Base-by-base conservation (phyloP, 129 eudicot genomes). In the Chrysanthemum makinoi region DNA sequence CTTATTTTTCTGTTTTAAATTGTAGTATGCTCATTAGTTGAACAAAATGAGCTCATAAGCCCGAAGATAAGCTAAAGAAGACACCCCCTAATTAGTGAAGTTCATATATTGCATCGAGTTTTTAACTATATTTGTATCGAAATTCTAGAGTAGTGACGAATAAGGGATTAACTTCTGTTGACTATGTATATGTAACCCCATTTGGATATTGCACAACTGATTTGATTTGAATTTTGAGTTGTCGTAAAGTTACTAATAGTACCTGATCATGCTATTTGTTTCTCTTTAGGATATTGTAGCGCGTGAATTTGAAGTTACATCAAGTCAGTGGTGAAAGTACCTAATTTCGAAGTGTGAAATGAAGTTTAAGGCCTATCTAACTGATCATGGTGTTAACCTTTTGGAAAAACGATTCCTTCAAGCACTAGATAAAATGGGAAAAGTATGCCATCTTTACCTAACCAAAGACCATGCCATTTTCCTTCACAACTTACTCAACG, bases 331-430 rank as follows among this genome's bases (percentile, higher is more conserved):
- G 46, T 39, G 46, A 39, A 39, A 39, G 46, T 39, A 39, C 10
- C 2, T 6, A 6, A 7, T 39, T 39, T 39, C 0, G 46, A 39
- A 39, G 46, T 39, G 46, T 7, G 61, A 50, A 50, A 94, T 94
- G 99, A 94, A 94, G 73, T 94, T 94, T 83, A 94, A 94, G 80
- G 99, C 99, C 16, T 86, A 83, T 79, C 83, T 94, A 46, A 89
- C 96, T 1, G 97, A 90, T 49, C 83, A 84, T 66, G 99, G 99
- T 17, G 83, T 87, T 52, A 80, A 72, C 73, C 93, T 94, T 14
- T 43, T 94, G 52, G 99, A 94, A 79, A 94, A 86, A 74, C 65
- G 96, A 19, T 84, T 94, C 78, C 79, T 94, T 68, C 96, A 87
- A 43, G 90, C 99, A 54, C 81, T 94, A 26, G 96, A 89, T 68